These are phyloP conservation scores for Lobosporangium transversale DNA, from an alignment of 192 early-diverging fungal genomes.

Conservation along the genomic window DNA sequence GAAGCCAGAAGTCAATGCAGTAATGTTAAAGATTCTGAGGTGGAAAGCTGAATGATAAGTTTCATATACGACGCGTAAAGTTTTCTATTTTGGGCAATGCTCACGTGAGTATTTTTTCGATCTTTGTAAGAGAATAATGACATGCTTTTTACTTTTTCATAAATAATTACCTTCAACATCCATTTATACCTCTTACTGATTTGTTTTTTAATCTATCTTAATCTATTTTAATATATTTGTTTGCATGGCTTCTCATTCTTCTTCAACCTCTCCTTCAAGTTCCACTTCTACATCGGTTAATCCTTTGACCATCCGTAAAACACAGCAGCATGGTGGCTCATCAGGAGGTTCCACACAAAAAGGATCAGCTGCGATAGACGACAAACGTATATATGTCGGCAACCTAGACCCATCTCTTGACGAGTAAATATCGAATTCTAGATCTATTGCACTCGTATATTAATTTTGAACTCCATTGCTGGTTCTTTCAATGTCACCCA, in stretches of 20 bases:
- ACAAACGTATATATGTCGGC: constrained; percentile 74
- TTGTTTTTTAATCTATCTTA: too few species aligned
- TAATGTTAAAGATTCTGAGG: too few species aligned
- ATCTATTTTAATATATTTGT: neutral
- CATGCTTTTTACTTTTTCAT: too few species aligned
- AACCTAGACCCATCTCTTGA: constrained; percentile 71
- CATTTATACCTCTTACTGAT: too few species aligned
- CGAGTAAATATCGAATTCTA: constrained; percentile 59
- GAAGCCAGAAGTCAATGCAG: too few species aligned
- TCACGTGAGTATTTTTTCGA: too few species aligned
- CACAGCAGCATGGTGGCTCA: neutral
- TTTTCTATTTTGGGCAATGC: too few species aligned
- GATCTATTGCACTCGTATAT: neutral
- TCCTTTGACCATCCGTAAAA: constrained; percentile 2
- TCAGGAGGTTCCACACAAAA: neutral
- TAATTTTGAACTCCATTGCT: neutral
- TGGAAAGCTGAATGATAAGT: too few species aligned
- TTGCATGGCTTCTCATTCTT: neutral
- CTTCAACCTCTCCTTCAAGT: neutral
- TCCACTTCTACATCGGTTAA: neutral
- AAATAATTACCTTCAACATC: too few species aligned
- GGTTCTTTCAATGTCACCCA: too few species aligned
- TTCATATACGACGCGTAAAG: too few species aligned
- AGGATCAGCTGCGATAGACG: constrained; percentile 25
- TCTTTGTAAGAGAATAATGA: too few species aligned